A percentile compares a stretch with the other conserved stretches of the same genome.
phyloP scores from a whole-genome alignment of 106 monocot species.

The Amphibolis antarctica region DNA sequence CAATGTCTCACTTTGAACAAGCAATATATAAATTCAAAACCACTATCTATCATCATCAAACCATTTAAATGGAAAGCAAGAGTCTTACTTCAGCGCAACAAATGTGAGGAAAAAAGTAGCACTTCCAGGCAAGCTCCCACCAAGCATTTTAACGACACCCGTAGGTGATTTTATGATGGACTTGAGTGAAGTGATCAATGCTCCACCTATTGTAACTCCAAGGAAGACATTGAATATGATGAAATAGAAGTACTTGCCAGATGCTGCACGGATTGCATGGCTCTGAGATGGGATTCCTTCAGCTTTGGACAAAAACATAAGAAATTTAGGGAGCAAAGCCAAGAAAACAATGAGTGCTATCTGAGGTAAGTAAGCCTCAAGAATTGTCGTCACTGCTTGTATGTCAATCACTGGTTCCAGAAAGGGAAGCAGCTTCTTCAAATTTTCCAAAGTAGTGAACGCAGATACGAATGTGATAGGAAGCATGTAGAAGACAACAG shows the following conservation, averaged over 20 bases:
- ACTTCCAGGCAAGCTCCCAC: slow-evolving; percentile 48
- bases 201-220: slow-evolving; percentile 60
- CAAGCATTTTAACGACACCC: slow-evolving; percentile 35
- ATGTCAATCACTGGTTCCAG: slow-evolving; percentile 58
- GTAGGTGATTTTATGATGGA: slow-evolving; percentile 34
- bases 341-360: slow-evolving; percentile 78
- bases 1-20: too few species aligned
- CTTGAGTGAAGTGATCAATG: slow-evolving; percentile 51
- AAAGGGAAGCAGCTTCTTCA: slow-evolving; percentile 55
- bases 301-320: slow-evolving; percentile 65
- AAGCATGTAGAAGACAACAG: slow-evolving; percentile 86
- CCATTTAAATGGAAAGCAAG: slow-evolving; percentile 1
- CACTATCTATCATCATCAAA: not conserved
- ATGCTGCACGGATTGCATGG: slow-evolving; percentile 60
- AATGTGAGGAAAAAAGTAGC: slow-evolving; percentile 93
- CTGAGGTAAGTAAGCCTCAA: slow-evolving; percentile 89
- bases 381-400: slow-evolving; percentile 37
- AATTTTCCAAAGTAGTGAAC: slow-evolving; percentile 61
- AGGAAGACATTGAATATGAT: slow-evolving; percentile 91
- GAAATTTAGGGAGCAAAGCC: slow-evolving; percentile 71
- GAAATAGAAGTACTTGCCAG: slow-evolving; percentile 96
- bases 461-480: slow-evolving; percentile 70
- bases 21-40: too few species aligned
- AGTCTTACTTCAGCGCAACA: slow-evolving; percentile 79
- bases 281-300: slow-evolving; percentile 72